Conservation (phyloP, 176 grass and related monocot species). For the Juncus effusus region DNA sequence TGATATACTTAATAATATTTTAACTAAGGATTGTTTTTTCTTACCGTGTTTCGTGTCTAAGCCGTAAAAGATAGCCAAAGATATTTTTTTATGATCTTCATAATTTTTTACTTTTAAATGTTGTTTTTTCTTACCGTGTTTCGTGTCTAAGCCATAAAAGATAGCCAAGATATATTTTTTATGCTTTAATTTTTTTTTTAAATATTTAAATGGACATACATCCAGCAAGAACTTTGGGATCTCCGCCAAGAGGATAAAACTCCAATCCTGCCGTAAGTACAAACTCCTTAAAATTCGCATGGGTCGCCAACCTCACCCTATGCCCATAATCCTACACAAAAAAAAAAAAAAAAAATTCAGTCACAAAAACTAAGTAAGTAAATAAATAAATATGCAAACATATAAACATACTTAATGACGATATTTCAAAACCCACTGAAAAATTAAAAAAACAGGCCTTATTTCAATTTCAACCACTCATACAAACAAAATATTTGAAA, state of each 20-base stretch:
- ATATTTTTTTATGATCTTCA: too few relatives aligned
- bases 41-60: neutral
- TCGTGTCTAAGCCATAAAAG: neutral
- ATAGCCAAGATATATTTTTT: too few relatives aligned
- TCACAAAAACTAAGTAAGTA: neutral
- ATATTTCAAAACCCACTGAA: too few relatives aligned
- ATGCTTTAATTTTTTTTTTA: too few relatives aligned
- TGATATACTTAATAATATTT: neutral
- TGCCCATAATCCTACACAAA: constrained; percentile 62
- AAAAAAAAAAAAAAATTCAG: neutral
- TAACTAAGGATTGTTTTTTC: neutral
- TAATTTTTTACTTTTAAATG: neutral
- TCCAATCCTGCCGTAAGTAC: constrained; percentile 69
- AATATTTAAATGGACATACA: constrained; percentile 39
- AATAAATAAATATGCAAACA: too few relatives aligned
- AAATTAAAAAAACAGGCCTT: too few relatives aligned
- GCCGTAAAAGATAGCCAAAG: neutral
- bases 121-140: neutral
- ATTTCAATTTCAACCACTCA: too few relatives aligned
- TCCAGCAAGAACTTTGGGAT: constrained; percentile 85
- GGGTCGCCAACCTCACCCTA: constrained; percentile 78
- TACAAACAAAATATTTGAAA: too few relatives aligned
- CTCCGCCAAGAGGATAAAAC: constrained; percentile 81
- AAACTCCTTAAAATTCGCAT: constrained; percentile 85
- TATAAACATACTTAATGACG: too few relatives aligned